These are phyloP conservation scores for Cryptosporidium sp. DNA, from an alignment of 169 alveolate species.

Conservation along the genomic window DNA sequence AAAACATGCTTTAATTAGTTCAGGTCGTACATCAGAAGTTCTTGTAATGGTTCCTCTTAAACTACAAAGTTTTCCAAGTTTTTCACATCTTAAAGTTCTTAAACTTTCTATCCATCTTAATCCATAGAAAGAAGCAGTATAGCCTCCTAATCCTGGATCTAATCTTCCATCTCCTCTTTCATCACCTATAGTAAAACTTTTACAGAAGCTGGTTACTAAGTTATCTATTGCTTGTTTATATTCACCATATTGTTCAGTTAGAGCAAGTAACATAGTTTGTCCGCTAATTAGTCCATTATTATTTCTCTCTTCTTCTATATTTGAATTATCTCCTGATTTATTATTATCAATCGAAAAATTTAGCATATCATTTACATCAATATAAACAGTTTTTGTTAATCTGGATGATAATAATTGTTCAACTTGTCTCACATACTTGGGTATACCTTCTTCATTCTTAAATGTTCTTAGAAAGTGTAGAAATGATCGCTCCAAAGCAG, in stretches of 20 bases:
- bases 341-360: constrained; percentile 5
- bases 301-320: not conserved
- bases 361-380: constrained; percentile 51
- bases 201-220: constrained; percentile 40
- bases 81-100: constrained; percentile 84
- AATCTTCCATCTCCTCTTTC: constrained; percentile 22
- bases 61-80: constrained; percentile 92
- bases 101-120: constrained; percentile 78
- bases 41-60: constrained; percentile 97
- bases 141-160: not conserved
- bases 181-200: constrained; percentile 22
- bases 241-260: constrained; percentile 68
- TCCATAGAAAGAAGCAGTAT: constrained; percentile 62
- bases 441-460: constrained; percentile 18
- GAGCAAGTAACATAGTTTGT: constrained; percentile 24
- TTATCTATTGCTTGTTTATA: constrained; percentile 30
- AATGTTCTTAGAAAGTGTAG: constrained; percentile 45
- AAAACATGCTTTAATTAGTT: constrained; percentile 92
- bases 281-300: constrained; percentile 27
- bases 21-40: constrained; percentile 97
- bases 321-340: not conserved
- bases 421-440: constrained; percentile 56
- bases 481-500: constrained; percentile 60
- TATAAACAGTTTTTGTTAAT: constrained; percentile 41
- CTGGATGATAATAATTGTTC: constrained; percentile 54